Base-by-base conservation (phyloP, 2,329 filamentous ascomycete genomes). In the Talaromyces sp. region DNA sequence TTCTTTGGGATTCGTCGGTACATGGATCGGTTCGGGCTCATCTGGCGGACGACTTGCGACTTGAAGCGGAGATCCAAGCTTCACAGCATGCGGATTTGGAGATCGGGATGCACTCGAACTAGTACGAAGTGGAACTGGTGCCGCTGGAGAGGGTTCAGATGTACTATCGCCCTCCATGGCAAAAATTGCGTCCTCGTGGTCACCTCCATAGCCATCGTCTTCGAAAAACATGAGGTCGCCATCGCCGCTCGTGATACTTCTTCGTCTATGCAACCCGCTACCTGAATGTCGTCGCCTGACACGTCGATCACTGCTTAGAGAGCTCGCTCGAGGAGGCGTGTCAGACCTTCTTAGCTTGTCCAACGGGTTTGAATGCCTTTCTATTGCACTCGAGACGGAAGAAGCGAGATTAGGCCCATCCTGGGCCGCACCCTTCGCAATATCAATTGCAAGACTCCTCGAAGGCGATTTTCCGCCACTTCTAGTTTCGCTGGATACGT, bases 181-280 rank as follows among this genome's bases (percentile, higher is more conserved):
- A 70, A 91, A 91, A 6, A 89, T 87, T 38, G 86, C 84, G 69
- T 91, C 89, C 67, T 89, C 90, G 69, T 88, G 88, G 77, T 94
- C 93, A 1, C 88, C 91, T 49, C 88, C 88, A 72, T 96, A 94
- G 25, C 93, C 92, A 31, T 94, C 92, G 70, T 96, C 91, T 72
- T 96, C 93, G 72, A 91, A 93, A 71, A 93, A 97, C 75, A 96
- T 89, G n/a, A 97, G 83, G 68, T 91, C 86, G n/a, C 92, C 90
- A 10, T 86, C 83, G 13, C 89, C 86, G 19, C 84, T 85, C 56
- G 85, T 83, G 6, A 96, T 89, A 68, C 92, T 91, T 27, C 91
- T 90, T 27, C 91, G 90, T 72, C 91, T 89, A 66, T 91, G 88
- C 29, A 97, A 84, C 5, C 92, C 93, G 69, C 92, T 92, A 58